Evolutionary conservation across 2,329 filamentous ascomycete genomes (phyloP).

Genomic region (Sarocladium oryzae): DNA sequence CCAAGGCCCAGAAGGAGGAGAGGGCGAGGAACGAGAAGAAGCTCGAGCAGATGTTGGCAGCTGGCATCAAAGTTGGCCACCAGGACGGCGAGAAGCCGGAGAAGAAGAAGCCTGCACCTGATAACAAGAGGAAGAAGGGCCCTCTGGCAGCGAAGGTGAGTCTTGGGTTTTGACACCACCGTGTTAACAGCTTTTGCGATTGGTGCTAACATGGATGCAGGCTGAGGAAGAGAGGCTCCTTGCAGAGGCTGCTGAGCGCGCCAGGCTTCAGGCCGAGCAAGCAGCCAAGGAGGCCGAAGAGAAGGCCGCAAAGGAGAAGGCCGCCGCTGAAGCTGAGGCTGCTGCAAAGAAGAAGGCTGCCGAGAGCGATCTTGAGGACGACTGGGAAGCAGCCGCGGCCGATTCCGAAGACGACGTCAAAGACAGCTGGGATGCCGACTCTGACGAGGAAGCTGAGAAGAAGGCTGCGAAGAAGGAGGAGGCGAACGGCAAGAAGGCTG

Average conservation of each 20-base stretch:
- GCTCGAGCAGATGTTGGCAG: constrained; percentile 77
- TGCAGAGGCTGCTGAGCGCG: constrained; percentile 71
- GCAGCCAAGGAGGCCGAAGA: constrained; percentile 55
- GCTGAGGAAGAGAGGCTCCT: constrained; percentile 72
- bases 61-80: constrained; percentile 66
- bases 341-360: constrained; percentile 47
- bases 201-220: constrained; percentile 27
- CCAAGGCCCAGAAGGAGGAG: constrained; percentile 78
- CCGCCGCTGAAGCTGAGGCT: constrained; percentile 48
- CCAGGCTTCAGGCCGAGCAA: constrained; percentile 60
- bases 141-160: constrained; percentile 40
- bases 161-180: neutral
- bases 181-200: neutral
- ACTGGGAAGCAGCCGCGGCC: constrained; percentile 85
- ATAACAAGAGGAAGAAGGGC: constrained; percentile 65
- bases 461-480: constrained; percentile 32
- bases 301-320: constrained; percentile 51
- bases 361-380: constrained; percentile 63
- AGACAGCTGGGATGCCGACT: constrained; percentile 90
- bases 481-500: constrained; percentile 16
- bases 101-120: constrained; percentile 72
- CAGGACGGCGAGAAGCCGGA: constrained; percentile 50
- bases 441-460: constrained; percentile 59
- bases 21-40: constrained; percentile 74
- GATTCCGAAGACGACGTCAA: constrained; percentile 75